These are phyloP conservation scores for Melampsora occidentalis DNA, from an alignment of 1,284 basidiomycete genomes.

Conservation along the genomic window DNA sequence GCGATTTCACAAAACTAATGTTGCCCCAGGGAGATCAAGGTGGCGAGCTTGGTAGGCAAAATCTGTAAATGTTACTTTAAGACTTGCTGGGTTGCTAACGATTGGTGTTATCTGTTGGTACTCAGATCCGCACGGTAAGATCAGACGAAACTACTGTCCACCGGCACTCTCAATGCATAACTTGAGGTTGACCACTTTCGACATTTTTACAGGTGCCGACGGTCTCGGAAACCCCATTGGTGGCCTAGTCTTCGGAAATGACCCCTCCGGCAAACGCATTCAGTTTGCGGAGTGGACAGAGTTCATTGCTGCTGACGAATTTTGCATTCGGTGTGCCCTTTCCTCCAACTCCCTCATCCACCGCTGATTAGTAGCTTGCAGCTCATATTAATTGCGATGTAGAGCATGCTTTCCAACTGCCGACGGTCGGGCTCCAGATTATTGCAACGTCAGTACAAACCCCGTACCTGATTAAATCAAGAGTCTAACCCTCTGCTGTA, in stretches of 20 bases:
- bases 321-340: constrained; percentile 10
- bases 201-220: not conserved
- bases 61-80: constrained; percentile 22
- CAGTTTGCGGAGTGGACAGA: constrained; percentile 19
- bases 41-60: constrained; percentile 50
- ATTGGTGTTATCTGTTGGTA: constrained; percentile 4
- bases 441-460: constrained; percentile 3
- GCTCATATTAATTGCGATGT: not conserved
- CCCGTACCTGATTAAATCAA: too few relatives aligned
- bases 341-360: not conserved
- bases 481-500: not conserved
- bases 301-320: not conserved
- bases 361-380: not conserved
- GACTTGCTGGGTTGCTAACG: not conserved
- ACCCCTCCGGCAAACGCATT: not conserved
- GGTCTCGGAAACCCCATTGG: constrained; percentile 2
- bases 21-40: constrained; percentile 51
- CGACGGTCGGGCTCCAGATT: not conserved
- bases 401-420: constrained; percentile 12
- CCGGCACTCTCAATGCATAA: not conserved
- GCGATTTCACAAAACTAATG: constrained; percentile 54
- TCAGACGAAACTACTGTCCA: not conserved
- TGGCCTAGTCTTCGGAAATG: constrained; percentile 14
- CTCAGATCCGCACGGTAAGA: constrained; percentile 44
- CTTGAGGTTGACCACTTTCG: too few relatives aligned